Percentiles rank a stretch among this genome's conserved stretches.
Conservation (phyloP, 106 monocot genomes). For the Acorus calamus region DNA sequence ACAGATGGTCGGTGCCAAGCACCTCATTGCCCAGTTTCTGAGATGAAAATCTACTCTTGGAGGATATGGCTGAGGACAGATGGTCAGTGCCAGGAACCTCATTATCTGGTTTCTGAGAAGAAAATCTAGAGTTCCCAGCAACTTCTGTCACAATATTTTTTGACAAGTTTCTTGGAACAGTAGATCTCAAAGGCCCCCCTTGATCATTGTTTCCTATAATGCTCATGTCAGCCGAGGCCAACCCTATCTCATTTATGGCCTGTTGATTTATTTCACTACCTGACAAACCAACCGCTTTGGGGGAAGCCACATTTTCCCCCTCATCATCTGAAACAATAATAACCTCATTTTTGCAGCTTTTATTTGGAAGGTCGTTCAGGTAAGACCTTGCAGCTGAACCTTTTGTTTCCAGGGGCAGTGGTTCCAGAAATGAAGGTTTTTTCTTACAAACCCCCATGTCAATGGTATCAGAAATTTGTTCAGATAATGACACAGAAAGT, state of each 20-base stretch:
- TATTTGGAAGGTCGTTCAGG: not conserved
- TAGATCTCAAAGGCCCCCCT: conserved; percentile 6
- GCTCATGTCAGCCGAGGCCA: conserved; percentile 8
- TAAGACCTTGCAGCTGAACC: conserved; percentile 1
- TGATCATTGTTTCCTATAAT: conserved; percentile 2
- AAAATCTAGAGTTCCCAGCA: conserved; percentile 4
- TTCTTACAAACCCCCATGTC: conserved; percentile 2
- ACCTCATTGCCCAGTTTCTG: conserved; percentile 9
- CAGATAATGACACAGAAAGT: conserved; percentile 32
- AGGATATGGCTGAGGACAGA: conserved; percentile 6
- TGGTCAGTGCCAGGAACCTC: not conserved
- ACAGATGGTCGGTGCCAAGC: not conserved
- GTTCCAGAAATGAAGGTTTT: conserved; percentile 15
- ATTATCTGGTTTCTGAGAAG: conserved; percentile 14
- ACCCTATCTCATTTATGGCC: not conserved
- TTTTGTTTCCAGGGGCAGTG: conserved; percentile 1
- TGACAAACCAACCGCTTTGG: conserved; percentile 6
- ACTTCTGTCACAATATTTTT: conserved; percentile 24
- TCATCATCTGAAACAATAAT: conserved; percentile 77
- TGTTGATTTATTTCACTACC: conserved; percentile 4
- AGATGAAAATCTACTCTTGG: conserved; percentile 2
- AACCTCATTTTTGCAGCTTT: conserved; percentile 10
- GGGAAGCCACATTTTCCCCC: conserved; percentile 10
- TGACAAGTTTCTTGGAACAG: conserved; percentile 1
- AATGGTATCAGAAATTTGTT: conserved; percentile 7